Evolutionary conservation across 2,329 filamentous ascomycete genomes (phyloP).

Genomic region (Penicillium sp.): DNA sequence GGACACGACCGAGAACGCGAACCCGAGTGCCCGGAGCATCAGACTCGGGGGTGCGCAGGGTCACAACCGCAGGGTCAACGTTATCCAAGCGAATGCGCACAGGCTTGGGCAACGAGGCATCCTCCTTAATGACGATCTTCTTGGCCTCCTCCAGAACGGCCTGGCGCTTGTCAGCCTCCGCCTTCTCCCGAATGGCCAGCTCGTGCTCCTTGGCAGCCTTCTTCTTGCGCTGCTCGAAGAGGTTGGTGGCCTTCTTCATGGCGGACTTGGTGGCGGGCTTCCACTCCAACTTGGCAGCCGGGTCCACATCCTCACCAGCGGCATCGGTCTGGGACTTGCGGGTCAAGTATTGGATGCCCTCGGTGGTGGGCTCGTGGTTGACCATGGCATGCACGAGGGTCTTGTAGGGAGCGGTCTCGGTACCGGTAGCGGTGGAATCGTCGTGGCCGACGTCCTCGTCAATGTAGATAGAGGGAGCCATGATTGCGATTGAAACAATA

Average conservation of each 20-base stretch:
- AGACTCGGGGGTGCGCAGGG: constrained; percentile 56
- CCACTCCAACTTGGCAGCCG: constrained; percentile 66
- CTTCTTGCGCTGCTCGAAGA: constrained; percentile 75
- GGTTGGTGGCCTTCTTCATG: constrained; percentile 78
- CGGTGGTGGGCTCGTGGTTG: constrained; percentile 61
- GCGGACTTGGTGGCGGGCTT: constrained; percentile 82
- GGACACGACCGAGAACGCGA: constrained; percentile 77
- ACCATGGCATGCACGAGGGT: constrained; percentile 75
- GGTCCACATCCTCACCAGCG: constrained; percentile 63
- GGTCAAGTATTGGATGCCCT: constrained; percentile 64
- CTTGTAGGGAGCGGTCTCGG: constrained; percentile 76
- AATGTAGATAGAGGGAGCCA: constrained; percentile 63
- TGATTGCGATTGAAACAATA: constrained; percentile 10
- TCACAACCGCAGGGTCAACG: constrained; percentile 61
- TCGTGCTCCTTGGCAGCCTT: constrained; percentile 79
- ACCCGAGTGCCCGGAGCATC: constrained; percentile 70
- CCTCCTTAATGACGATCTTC: constrained; percentile 71
- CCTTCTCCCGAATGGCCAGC: constrained; percentile 68
- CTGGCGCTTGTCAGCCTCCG: constrained; percentile 69
- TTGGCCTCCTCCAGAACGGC: constrained; percentile 78
- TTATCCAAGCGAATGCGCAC: constrained; percentile 74
- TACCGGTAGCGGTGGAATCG: constrained; percentile 64
- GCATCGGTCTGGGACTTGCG: constrained; percentile 66
- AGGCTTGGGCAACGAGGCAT: constrained; percentile 70
- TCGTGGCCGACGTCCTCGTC: constrained; percentile 79